phyloP scores from a whole-genome alignment of 2,329 filamentous ascomycete species.

The Hypoxylon sp. region DNA sequence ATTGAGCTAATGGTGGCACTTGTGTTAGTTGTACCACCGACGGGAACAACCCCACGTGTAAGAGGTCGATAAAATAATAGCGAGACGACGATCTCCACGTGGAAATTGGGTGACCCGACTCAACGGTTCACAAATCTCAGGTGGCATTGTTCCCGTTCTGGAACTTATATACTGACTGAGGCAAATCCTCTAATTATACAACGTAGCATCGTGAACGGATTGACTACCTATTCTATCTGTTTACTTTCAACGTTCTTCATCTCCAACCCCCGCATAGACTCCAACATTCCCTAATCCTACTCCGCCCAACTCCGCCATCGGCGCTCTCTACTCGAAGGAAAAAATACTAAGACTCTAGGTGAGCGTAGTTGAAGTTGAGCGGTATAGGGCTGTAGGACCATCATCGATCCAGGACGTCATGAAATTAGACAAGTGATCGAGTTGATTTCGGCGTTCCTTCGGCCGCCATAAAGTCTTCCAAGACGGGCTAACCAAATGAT shows the following conservation, averaged over 20 bases:
- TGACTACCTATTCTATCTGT: conserved; percentile 3
- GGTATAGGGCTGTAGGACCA: conserved; percentile 17
- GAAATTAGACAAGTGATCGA: background rate
- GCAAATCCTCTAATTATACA: conserved; percentile 11
- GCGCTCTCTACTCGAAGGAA: background rate
- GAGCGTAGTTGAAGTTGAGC: background rate
- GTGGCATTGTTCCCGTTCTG: background rate
- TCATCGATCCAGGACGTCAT: conserved; percentile 5
- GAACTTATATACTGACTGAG: conserved; percentile 20
- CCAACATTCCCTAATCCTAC: conserved; percentile 18
- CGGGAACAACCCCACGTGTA: conserved; percentile 15
- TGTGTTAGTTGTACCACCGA: conserved; percentile 2
- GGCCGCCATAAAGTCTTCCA: conserved; percentile 23
- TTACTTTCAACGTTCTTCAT: background rate
- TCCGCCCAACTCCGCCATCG: conserved; percentile 17
- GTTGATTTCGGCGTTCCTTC: conserved; percentile 32
- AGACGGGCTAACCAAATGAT: conserved; percentile 18
- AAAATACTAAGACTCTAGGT: background rate
- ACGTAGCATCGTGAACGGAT: conserved; percentile 30
- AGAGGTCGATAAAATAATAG: conserved; percentile 4
- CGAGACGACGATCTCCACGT: conserved; percentile 34
- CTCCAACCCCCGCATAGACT: conserved; percentile 36
- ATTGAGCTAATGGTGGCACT: conserved; percentile 16
- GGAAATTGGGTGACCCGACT: conserved; percentile 31
- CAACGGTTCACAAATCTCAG: conserved; percentile 11